These are phyloP conservation scores for Trichoderma virens DNA, from an alignment of 495 filamentous ascomycete species.

Conservation along the genomic window DNA sequence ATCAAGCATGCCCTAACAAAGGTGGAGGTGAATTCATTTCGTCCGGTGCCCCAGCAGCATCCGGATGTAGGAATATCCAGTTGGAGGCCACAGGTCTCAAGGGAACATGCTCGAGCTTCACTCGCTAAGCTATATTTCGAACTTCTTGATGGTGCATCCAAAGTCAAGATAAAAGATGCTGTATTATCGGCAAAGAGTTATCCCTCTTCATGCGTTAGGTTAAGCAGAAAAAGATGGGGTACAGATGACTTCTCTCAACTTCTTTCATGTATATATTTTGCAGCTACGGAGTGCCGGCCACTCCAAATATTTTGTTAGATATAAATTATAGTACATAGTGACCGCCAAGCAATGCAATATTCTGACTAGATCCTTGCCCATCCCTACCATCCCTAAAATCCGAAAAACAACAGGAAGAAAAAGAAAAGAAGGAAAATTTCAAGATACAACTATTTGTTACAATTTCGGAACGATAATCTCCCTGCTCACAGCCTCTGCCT, in stretches of 20 bases:
- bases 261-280: neutral
- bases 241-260: neutral
- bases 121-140: no score
- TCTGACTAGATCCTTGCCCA: neutral
- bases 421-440: neutral
- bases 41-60: neutral
- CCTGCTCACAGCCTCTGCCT: conserved; percentile 5
- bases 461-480: neutral
- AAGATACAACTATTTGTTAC: neutral
- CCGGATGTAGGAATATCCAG: conserved; percentile 5
- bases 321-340: neutral
- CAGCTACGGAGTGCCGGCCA: neutral
- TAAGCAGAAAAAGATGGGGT: neutral
- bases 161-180: no score
- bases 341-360: neutral
- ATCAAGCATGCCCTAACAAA: neutral
- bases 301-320: neutral
- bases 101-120: neutral
- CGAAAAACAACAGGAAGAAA: no score
- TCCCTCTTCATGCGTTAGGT: neutral
- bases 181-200: no score
- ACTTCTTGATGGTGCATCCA: no score
- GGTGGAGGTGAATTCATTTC: neutral
- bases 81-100: neutral
- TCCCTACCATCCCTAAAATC: neutral